Evolutionary conservation across 2,329 filamentous ascomycete genomes (phyloP), one percentile per base, ranked within the genome.

Genomic region (Rhinocladiella similis): DNA sequence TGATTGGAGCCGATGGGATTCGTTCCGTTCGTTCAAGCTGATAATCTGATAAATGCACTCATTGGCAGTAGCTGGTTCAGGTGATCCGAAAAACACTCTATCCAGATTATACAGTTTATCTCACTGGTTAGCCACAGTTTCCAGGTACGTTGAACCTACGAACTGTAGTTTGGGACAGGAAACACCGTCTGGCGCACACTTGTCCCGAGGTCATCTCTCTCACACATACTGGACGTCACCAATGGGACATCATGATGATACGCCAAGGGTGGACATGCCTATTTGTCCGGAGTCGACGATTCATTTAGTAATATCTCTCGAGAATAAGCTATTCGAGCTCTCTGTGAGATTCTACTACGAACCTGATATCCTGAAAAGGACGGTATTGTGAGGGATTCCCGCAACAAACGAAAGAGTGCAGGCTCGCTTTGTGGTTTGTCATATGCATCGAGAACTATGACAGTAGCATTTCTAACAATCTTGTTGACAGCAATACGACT

Each of bases 1-100:
- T 88, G 49, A 66, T 88, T 45, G 85, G 84, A 7, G 83, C 84
- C 3, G 85, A 88, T 65, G 85, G 85, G 5, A 88, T 89, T 63
- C 84, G 85, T 14, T 89, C 86, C 0, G 76, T 72, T 61, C 12
- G 51, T 51, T 51, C 19, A 22, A 33, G 16, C 47, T 7, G 12
- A 33, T 16, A 20, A 35, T 6, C 29, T 18, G 14, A 3, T 7
- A 6, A 14, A 18, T 18, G n/a, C 29, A 18, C 39, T 27, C 16
- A 35, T 14, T 22, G 18, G 14, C 42, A 20, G 13, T 18, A n/a
- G 14, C 13, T 13, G 19, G 20, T 36, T 14, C 14, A 77, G 76
- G 67, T 72, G 16, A 72, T 79, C 1, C 68, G 76, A 33, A 68
- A 73, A 7, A 65, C 69, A 10, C 66, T 73, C 0, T 77, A 75